Percentiles rank a stretch among this genome's conserved stretches.
Conservation (phyloP, 768 basidiomycete species). For the Kwoniella mangroviensis region DNA sequence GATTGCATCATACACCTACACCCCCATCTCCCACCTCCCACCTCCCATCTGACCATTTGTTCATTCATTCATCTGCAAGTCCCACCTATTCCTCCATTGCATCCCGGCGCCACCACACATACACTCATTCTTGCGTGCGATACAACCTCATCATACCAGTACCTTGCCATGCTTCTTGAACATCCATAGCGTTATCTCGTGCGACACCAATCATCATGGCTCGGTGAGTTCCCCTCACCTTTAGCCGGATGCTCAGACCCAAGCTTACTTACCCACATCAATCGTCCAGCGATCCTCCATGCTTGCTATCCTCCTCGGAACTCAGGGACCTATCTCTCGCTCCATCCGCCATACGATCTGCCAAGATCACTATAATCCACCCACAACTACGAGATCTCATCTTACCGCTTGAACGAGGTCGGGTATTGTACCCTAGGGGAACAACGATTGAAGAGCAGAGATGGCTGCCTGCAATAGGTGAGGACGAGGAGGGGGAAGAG, state of each 20-base stretch:
- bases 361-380: slow-evolving; percentile 52
- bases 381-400: slow-evolving; percentile 76
- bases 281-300: slow-evolving; percentile 21
- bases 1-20: background rate
- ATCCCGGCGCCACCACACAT: background rate
- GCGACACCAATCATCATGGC: slow-evolving; percentile 15
- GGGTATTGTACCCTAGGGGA: slow-evolving; percentile 20
- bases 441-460: slow-evolving; percentile 22
- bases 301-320: slow-evolving; percentile 36
- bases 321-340: slow-evolving; percentile 42
- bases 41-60: background rate
- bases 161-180: background rate
- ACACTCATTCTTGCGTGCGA: background rate
- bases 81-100: background rate
- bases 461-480: slow-evolving; percentile 18
- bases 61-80: background rate
- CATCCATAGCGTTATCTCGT: background rate
- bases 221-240: slow-evolving; percentile 13
- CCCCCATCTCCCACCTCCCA: background rate
- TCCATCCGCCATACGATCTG: slow-evolving; percentile 38
- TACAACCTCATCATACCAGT: background rate
- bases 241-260: background rate
- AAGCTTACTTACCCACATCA: background rate
- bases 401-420: slow-evolving; percentile 64
- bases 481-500: slow-evolving; percentile 26